A percentile compares a stretch with the other conserved stretches of the same genome.
phyloP scores from a whole-genome alignment of 2,329 filamentous ascomycete genomes.

The Cladobotryum mycophilum region DNA sequence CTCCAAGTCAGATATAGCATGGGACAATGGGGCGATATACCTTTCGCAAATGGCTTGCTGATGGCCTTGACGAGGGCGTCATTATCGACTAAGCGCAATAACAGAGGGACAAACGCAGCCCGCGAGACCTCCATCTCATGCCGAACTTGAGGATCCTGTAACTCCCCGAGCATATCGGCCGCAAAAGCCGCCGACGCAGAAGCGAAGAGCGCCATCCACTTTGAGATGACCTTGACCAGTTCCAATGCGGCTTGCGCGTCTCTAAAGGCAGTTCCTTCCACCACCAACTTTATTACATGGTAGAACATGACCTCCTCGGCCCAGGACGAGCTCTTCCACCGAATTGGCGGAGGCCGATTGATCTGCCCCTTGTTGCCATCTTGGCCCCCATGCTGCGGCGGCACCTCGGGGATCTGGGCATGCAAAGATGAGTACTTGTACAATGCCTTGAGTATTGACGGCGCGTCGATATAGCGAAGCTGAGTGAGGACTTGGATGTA shows the following conservation, averaged over 20 bases:
- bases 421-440: slow-evolving; percentile 53
- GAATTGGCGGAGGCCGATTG: slow-evolving; percentile 18
- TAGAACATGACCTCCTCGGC: slow-evolving; percentile 90
- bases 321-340: slow-evolving; percentile 53
- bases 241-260: slow-evolving; percentile 43
- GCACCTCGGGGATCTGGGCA: slow-evolving; percentile 11
- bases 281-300: slow-evolving; percentile 83
- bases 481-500: slow-evolving; percentile 52
- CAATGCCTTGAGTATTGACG: slow-evolving; percentile 49
- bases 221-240: slow-evolving; percentile 43
- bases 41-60: slow-evolving; percentile 45
- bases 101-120: slow-evolving; percentile 57
- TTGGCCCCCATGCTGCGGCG: slow-evolving; percentile 4
- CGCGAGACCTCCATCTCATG: slow-evolving; percentile 56
- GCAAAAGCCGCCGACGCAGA: slow-evolving; percentile 43
- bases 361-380: slow-evolving; percentile 16
- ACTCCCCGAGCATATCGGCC: slow-evolving; percentile 41
- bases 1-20: background rate
- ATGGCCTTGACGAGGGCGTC: slow-evolving; percentile 47
- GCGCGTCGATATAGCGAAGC: slow-evolving; percentile 45
- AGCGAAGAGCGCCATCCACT: slow-evolving; percentile 55
- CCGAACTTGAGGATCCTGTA: slow-evolving; percentile 38
- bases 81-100: slow-evolving; percentile 58
- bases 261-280: slow-evolving; percentile 43
- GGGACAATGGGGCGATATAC: slow-evolving; percentile 26